phyloP scores from a whole-genome alignment of 1,139 yeast species.

The Sugiyamaella castrensis region DNA sequence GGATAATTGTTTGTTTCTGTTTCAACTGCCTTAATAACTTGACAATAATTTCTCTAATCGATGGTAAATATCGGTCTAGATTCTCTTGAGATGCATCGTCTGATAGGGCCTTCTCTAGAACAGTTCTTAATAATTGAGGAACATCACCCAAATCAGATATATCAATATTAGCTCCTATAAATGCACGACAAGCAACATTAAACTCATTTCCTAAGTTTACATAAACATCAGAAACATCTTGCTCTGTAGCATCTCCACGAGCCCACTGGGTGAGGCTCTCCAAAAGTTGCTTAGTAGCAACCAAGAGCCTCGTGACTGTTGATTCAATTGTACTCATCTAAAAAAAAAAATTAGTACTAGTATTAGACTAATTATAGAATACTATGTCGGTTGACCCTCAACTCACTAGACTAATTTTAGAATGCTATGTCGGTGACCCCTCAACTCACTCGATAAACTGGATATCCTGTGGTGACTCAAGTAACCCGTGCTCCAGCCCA shows the following conservation, averaged over 20 bases:
- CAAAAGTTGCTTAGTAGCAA: constrained; percentile 82
- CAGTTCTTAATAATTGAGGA: constrained; percentile 66
- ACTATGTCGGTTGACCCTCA: not conserved
- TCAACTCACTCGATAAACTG: no score
- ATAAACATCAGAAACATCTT: constrained; percentile 85
- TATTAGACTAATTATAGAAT: not conserved
- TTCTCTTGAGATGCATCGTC: constrained; percentile 84
- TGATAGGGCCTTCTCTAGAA: constrained; percentile 82
- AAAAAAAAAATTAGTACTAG: not conserved
- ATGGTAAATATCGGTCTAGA: constrained; percentile 76
- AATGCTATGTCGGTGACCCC: not conserved
- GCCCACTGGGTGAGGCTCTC: constrained; percentile 94
- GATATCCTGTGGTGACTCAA: no score
- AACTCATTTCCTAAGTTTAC: constrained; percentile 93
- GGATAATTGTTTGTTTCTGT: constrained; percentile 54
- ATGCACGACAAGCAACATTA: constrained; percentile 77
- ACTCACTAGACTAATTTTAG: not conserved
- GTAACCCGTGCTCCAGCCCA: no score
- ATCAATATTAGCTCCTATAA: constrained; percentile 64
- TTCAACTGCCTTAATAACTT: constrained; percentile 76
- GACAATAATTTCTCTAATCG: constrained; percentile 82
- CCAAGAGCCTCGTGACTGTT: constrained; percentile 76
- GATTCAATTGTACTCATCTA: constrained; percentile 67
- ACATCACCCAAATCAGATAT: constrained; percentile 72
- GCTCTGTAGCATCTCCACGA: constrained; percentile 68